Base-by-base conservation (phyloP, 2,329 filamentous ascomycete genomes). In the Aspergillus vadensis region DNA sequence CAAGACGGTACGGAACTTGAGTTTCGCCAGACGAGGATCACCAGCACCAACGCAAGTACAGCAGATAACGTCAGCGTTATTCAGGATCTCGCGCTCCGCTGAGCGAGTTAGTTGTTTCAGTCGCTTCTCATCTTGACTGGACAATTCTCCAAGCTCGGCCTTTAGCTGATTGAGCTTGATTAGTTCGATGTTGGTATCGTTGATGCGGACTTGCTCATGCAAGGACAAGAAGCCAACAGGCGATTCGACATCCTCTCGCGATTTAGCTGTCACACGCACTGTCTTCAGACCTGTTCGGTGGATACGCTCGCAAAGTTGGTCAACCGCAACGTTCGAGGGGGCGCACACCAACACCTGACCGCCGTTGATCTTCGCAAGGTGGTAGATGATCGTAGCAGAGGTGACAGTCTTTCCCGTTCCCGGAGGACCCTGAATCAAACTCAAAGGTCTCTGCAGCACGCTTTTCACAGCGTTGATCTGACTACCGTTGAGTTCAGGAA, bases 391-490 rank as follows among this genome's bases (percentile, higher is more conserved):
- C 1, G 95, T 99, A 36, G 95, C 95, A 38, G 95, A 99, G 15
- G 95, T 99, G 60, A 99, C 95, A 0, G 95, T 99, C 83, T 99
- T 99, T 73, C 95, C 95, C 4, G 95, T 99, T 73, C 95, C 95
- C 0, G 95, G 95, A 62, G 95, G 95, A 0, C 95, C 95, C 76
- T 99, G 95, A 62, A 99, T 99, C 71, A 99, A 83, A 76, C 92
- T 97, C 51, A 99, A 83, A 17, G 95, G 95, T 69, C 94, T 95
- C 71, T 96, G 92, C 39, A 99, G 81, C 25, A 98, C 95, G 64
- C 91, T 93, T 80, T 96, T 97, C 69, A 99, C 96, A 21, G 95
- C 95, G 67, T 91, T 93, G 73, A 97, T 94, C 76, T 99, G 95
- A 79, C 93, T 97, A 69, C 88, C 87, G 78, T 99, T 99, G 61